Evolutionary conservation across 2,329 filamentous ascomycete genomes (phyloP).

Genomic region (Tolypocladium nubicola): DNA sequence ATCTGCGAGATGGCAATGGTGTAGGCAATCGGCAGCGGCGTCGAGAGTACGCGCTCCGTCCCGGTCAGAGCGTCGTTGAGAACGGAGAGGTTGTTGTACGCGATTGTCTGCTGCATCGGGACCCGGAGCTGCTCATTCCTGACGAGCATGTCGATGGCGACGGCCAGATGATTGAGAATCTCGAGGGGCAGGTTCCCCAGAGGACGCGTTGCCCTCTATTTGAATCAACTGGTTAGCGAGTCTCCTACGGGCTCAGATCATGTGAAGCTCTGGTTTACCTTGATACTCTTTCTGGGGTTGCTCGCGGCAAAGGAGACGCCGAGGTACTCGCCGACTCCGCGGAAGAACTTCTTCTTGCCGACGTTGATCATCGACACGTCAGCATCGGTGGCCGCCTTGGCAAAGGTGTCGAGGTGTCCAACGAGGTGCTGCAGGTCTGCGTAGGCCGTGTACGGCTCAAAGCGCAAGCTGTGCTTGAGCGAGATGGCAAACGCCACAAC

Average conservation of each 20-base stretch:
- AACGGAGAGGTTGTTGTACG: constrained; percentile 48
- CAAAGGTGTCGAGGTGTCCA: constrained; percentile 65
- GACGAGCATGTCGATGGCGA: constrained; percentile 54
- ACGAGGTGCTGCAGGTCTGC: constrained; percentile 61
- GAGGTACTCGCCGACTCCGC: constrained; percentile 59
- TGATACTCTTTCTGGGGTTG: constrained; percentile 55
- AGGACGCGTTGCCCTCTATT: constrained; percentile 49
- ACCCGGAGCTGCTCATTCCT: constrained; percentile 42
- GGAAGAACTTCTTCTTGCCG: constrained; percentile 43
- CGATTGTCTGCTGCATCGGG: constrained; percentile 48
- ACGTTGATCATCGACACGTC: constrained; percentile 20
- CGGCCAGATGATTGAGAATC: constrained; percentile 61
- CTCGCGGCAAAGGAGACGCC: constrained; percentile 67
- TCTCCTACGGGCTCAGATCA: too few relatives aligned
- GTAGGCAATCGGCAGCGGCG: constrained; percentile 74
- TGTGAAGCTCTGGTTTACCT: too few relatives aligned
- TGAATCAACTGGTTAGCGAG: background rate
- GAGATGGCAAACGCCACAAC: constrained; percentile 67
- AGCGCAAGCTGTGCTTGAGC: constrained; percentile 73
- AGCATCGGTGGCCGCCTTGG: constrained; percentile 39
- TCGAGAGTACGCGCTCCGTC: constrained; percentile 70
- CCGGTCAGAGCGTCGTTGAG: constrained; percentile 65
- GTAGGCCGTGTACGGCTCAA: constrained; percentile 72
- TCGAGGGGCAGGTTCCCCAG: constrained; percentile 78
- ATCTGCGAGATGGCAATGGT: constrained; percentile 78